phyloP scores from a whole-genome alignment of 1,284 basidiomycete species.

The Baeospora myosura region DNA sequence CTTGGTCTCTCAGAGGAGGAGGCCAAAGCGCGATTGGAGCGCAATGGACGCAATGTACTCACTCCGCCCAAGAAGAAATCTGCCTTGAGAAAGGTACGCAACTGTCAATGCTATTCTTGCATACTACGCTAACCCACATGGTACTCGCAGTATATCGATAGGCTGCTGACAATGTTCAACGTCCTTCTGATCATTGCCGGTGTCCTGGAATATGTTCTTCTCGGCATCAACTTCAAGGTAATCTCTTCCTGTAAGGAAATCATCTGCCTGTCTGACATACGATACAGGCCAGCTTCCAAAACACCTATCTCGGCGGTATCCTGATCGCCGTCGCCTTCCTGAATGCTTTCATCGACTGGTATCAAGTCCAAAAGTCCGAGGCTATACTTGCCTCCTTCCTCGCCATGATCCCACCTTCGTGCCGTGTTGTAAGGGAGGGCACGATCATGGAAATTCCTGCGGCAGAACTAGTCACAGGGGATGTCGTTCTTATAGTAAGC shows the following conservation, averaged over 20 bases:
- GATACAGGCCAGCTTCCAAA: slow-evolving; percentile 48
- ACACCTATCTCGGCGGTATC: slow-evolving; percentile 64
- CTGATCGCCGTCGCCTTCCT: slow-evolving; percentile 63
- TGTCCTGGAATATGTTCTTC: slow-evolving; percentile 55
- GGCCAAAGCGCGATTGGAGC: slow-evolving; percentile 44
- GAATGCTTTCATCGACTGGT: slow-evolving; percentile 65
- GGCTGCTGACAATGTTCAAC: slow-evolving; percentile 61
- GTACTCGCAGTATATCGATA: slow-evolving; percentile 47
- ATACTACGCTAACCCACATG: too few species aligned
- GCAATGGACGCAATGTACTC: slow-evolving; percentile 52
- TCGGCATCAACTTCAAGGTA: slow-evolving; percentile 56
- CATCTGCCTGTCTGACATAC: slow-evolving; percentile 2
- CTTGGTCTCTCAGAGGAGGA: slow-evolving; percentile 46
- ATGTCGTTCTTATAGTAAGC: slow-evolving; percentile 55
- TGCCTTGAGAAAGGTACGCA: slow-evolving; percentile 49
- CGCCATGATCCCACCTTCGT: slow-evolving; percentile 64
- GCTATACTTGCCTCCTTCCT: slow-evolving; percentile 65
- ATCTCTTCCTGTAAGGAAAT: slow-evolving; percentile 1
- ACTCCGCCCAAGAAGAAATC: slow-evolving; percentile 66
- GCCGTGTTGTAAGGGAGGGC: slow-evolving; percentile 57
- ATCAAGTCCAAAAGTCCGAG: slow-evolving; percentile 65
- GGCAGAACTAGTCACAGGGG: slow-evolving; percentile 60
- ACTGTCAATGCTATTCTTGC: slow-evolving; percentile 4
- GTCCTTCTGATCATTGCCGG: slow-evolving; percentile 58
- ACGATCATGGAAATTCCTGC: slow-evolving; percentile 51